Evolutionary conservation across 202 grass and related monocot species (phyloP).

Genomic region (Panicum hallii): DNA sequence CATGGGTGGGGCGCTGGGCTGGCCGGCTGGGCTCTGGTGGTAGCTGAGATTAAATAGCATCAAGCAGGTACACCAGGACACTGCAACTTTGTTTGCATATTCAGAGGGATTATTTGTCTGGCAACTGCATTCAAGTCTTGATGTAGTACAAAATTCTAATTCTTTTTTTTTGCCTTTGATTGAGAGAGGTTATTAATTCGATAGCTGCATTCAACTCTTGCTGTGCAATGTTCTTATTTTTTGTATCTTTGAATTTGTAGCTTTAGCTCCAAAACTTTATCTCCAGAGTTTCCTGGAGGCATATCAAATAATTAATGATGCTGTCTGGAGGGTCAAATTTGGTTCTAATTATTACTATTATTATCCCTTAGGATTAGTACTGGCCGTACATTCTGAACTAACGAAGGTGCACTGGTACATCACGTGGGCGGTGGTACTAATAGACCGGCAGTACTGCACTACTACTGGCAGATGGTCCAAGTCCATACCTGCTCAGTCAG

Average conservation of each 20-base stretch:
- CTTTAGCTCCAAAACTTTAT: neutral
- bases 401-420: slow-evolving; percentile 26
- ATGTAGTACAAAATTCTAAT: no score
- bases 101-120: neutral
- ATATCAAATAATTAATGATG: neutral
- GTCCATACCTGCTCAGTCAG: slow-evolving; percentile 22
- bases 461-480: slow-evolving; percentile 31
- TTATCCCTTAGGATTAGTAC: neutral
- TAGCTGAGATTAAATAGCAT: neutral
- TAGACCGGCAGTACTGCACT: slow-evolving; percentile 26
- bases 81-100: slow-evolving; percentile 12
- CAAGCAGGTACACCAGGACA: slow-evolving; percentile 1
- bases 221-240: neutral
- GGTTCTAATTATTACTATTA: neutral
- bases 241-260: neutral
- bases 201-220: neutral
- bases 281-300: neutral
- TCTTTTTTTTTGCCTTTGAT: neutral
- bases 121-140: neutral
- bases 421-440: slow-evolving; percentile 32
- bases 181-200: neutral
- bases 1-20: no score
- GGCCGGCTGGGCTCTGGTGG: neutral
- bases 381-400: neutral
- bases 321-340: neutral